Evolutionary conservation across 441 rosid genomes (phyloP), one percentile per base, ranked within the genome.

Genomic region (Geranium incanum): DNA sequence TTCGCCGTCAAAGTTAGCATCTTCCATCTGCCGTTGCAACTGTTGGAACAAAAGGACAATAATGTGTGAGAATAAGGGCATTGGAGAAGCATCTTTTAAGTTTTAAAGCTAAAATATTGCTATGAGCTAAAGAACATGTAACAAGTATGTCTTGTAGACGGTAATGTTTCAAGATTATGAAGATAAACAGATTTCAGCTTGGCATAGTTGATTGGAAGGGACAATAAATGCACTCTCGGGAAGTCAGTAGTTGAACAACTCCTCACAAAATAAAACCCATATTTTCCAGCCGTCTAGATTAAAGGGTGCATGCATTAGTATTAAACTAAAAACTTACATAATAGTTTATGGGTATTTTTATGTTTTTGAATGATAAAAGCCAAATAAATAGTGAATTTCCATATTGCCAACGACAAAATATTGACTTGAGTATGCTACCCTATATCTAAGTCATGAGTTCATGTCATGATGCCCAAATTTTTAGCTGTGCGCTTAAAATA

Each of bases 1-100:
- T 69, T 75, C 83, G 7, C 72, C 67, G 0, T 79, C 87, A 63
- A 91, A 93, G 75, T 80, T 79, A 6, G 82, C 84, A 72, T 63
- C 79, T 80, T 88, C 88, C 84, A 91, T 50, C 69, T 88, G 88
- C 73, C 75, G 78, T 52, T 75, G 93, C 76, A 91, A 65, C 95
- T 93, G 87, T 76, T 39, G 71, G 41, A 68, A 23, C 55, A 76
- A 48, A 57, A 66, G n/a, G n/a, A 8, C 9, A 11, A 45, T 45
- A 8, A 11, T 45, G 52, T 7, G 52, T 6, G 52, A 45, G 52
- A 45, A 8, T 1, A 11, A 45, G 52, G 9, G 52, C 12, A 11
- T 45, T 8, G 9, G n/a, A 45, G 52, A 39, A 39, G 43, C 6
- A 4, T 39, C 43, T 39, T 1, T 7, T 39, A 39, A 7, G 8